A percentile compares a stretch with the other conserved stretches of the same genome.
Conservation (phyloP, 2,329 filamentous ascomycete species). For the Colletotrichum lindemuthianum region DNA sequence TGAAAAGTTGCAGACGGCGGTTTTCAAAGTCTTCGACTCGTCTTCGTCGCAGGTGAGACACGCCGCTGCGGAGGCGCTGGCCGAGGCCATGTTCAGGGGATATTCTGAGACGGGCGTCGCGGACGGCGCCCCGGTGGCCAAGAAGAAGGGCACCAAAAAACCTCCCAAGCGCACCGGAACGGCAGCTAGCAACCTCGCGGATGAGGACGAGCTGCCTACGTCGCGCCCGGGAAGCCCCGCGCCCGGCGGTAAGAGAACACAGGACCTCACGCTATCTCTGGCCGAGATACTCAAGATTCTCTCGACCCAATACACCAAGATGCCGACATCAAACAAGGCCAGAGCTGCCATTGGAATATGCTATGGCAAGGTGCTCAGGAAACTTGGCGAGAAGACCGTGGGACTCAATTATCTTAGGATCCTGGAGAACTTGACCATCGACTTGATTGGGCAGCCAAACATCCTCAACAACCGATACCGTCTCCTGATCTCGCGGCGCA, state of each 20-base stretch:
- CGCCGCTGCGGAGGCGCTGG: constrained; percentile 86
- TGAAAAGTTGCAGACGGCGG: constrained; percentile 82
- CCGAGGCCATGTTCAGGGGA: constrained; percentile 83
- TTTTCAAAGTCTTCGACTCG: constrained; percentile 90
- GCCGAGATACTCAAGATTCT: constrained; percentile 82
- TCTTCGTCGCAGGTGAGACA: constrained; percentile 79
- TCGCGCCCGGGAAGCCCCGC: constrained; percentile 78
- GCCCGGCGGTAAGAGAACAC: constrained; percentile 73
- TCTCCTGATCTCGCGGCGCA: constrained; percentile 83
- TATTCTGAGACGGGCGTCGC: constrained; percentile 71
- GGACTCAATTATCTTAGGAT: constrained; percentile 86
- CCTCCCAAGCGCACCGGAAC: constrained; percentile 67
- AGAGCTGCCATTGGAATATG: constrained; percentile 87
- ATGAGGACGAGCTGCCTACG: constrained; percentile 75
- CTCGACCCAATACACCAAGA: constrained; percentile 81
- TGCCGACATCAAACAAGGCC: constrained; percentile 80
- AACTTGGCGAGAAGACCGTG: constrained; percentile 83
- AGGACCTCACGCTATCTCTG: constrained; percentile 79
- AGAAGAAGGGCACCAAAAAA: constrained; percentile 76
- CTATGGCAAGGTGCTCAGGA: constrained; percentile 83
- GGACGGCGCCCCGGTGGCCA: constrained; percentile 60
- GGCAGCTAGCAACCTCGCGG: constrained; percentile 68
- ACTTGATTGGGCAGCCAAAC: constrained; percentile 79
- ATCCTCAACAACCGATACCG: constrained; percentile 89
- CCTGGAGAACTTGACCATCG: constrained; percentile 80